Conservation (phyloP, 2,329 filamentous ascomycete species). For the Fusarium hainanense region DNA sequence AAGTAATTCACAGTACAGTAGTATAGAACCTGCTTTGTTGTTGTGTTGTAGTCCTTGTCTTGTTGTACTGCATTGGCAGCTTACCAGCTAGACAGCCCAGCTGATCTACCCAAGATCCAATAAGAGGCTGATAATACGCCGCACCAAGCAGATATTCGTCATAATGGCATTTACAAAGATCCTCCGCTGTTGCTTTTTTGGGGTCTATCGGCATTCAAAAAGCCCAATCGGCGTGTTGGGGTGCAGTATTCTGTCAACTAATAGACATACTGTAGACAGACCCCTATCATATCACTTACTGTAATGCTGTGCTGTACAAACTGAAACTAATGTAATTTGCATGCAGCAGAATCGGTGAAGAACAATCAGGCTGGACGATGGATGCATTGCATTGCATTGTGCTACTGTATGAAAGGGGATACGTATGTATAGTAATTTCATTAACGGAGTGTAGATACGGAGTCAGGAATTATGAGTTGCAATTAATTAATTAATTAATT, state of each 20-base stretch:
- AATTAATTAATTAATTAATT: constrained; percentile 37
- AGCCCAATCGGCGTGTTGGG: constrained; percentile 28
- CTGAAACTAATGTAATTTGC: constrained; percentile 23
- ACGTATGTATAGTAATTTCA: not conserved
- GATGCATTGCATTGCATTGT: constrained; percentile 24
- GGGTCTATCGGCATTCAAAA: constrained; percentile 23
- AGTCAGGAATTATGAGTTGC: constrained; percentile 25
- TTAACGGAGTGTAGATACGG: not conserved
- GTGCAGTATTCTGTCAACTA: constrained; percentile 3
- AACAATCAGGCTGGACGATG: constrained; percentile 18
- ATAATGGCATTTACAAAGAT: constrained; percentile 33
- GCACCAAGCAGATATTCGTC: constrained; percentile 33
- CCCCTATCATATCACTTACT: not conserved
- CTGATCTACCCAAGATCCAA: constrained; percentile 31
- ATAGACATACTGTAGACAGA: not conserved
- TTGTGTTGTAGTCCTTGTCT: constrained; percentile 4
- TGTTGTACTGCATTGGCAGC: constrained; percentile 30
- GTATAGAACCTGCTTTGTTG: not conserved
- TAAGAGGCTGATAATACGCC: constrained; percentile 16
- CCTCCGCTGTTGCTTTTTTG: constrained; percentile 28
- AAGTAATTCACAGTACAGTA: constrained; percentile 6
- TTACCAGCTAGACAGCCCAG: constrained; percentile 30
- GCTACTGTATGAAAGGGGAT: constrained; percentile 29
- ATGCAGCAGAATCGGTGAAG: constrained; percentile 28
- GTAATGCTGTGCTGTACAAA: constrained; percentile 14